A percentile compares a stretch with the other conserved stretches of the same genome.
Conservation (phyloP, 176 grass and related monocot genomes). For the Tuctoria greenei region DNA sequence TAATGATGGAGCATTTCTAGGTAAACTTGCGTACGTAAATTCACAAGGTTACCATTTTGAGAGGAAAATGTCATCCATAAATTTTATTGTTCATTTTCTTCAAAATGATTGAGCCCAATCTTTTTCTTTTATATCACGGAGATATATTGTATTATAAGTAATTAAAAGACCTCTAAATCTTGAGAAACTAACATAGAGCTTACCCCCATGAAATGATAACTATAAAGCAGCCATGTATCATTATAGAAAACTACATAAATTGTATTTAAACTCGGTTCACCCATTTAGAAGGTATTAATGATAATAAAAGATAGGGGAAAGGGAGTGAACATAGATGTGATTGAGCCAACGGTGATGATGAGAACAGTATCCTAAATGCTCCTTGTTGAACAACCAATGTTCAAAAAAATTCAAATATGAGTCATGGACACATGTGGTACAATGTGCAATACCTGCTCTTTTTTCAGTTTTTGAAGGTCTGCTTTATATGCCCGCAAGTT, state of each 20-base stretch:
- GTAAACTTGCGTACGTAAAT: neutral
- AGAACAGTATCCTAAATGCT: neutral
- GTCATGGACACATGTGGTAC: neutral
- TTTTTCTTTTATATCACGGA: neutral
- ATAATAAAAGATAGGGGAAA: neutral
- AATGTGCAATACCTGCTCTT: slow-evolving; percentile 68
- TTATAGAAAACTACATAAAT: too few relatives aligned
- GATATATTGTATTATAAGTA: neutral
- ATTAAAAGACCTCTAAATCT: slow-evolving; percentile 4
- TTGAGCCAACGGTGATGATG: neutral
- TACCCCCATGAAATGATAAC: too few relatives aligned
- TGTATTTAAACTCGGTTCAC: too few relatives aligned
- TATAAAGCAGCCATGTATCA: too few relatives aligned
- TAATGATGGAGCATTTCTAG: neutral
- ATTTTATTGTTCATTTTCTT: neutral
- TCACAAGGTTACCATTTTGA: neutral
- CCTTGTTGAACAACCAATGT: neutral
- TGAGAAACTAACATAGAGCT: too few relatives aligned
- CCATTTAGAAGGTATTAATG: neutral
- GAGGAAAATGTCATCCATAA: neutral
- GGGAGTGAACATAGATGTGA: neutral
- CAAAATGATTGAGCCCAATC: neutral
- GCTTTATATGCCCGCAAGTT: slow-evolving; percentile 82
- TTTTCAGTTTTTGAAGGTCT: slow-evolving; percentile 88
- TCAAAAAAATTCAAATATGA: slow-evolving; percentile 9